phyloP scores from a whole-genome alignment of 768 basidiomycete species.

The Mycena floridula region DNA sequence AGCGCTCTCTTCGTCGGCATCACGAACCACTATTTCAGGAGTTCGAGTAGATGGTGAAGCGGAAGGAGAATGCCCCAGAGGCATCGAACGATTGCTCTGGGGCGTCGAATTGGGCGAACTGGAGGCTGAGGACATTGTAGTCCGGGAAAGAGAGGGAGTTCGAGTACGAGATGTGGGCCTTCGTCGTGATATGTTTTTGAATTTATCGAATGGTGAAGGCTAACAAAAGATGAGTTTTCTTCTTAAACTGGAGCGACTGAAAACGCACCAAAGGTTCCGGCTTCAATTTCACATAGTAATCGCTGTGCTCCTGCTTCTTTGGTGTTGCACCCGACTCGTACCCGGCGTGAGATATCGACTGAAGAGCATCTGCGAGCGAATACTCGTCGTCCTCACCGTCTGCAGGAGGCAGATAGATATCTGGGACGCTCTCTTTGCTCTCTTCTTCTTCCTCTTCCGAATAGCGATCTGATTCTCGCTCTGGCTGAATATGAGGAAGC shows the following conservation, averaged over 20 bases:
- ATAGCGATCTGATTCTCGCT: constrained; percentile 23
- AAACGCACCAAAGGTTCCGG: constrained; percentile 53
- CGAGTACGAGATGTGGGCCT: constrained; percentile 37
- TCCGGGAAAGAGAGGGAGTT: constrained; percentile 63
- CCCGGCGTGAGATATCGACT: constrained; percentile 50
- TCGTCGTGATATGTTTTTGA: constrained; percentile 56
- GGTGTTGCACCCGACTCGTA: constrained; percentile 30
- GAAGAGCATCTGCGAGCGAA: constrained; percentile 53
- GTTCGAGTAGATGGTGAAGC: constrained; percentile 37
- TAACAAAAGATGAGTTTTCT: constrained; percentile 18
- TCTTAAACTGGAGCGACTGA: neutral
- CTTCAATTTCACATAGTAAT: constrained; percentile 54
- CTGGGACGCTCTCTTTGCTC: constrained; percentile 48
- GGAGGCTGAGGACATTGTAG: constrained; percentile 50
- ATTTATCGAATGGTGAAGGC: constrained; percentile 58
- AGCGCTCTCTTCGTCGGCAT: constrained; percentile 14
- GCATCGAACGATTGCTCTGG: constrained; percentile 43
- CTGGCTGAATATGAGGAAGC: constrained; percentile 33
- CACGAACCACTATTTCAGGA: constrained; percentile 31
- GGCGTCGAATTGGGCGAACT: constrained; percentile 64
- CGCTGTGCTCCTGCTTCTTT: constrained; percentile 39
- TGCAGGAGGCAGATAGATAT: constrained; percentile 44
- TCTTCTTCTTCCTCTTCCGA: constrained; percentile 29
- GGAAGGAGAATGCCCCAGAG: constrained; percentile 33
- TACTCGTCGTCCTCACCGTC: constrained; percentile 33